Evolutionary conservation across 176 grass and related monocot species (phyloP), one percentile per base, ranked within the genome.

Genomic region (Zoysia japonica): DNA sequence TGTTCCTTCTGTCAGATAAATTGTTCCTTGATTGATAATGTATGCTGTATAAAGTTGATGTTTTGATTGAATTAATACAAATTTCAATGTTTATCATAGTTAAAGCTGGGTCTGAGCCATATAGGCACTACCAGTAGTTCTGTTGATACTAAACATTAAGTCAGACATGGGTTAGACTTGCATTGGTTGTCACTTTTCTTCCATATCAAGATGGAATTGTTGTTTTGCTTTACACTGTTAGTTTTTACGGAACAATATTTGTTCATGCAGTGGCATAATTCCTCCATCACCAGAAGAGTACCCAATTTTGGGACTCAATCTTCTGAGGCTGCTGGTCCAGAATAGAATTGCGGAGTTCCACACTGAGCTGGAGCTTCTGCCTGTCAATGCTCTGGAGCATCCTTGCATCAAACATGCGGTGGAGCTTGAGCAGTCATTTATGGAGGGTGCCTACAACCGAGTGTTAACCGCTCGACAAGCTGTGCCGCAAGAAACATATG

Each of bases 301-400:
- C 74, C 89, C 87, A 67, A 92, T 95, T 71, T 88, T 92, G 79
- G 93, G 93, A 9, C 87, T 85, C 36, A 95, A 88, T 81, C 93
- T 95, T 85, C 82, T 92, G 79, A 87, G 87, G 72, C 76, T 99
- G 39, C 54, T 99, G 39, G 96, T 99, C 49, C 96, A 99, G 88
- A 99, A 99, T 74, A 94, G 96, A 89, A 99, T 99, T 69, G 96
- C 96, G 2, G 96, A 99, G 70, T 95, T 99, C 57, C 96, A 99
- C 76, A 95, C 90, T 1, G 96, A 99, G 79, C 72, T 95, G 52
- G 96, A 99, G 76, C 90, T 99, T 81, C 79, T 99, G 44, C 88
- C 79, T 1, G 57, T 85, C 13, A 95, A 75, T 55, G 88, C 96
- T 36, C 79, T 87, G 15, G 87, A 95, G 51, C 85, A 95, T 83